Evolutionary conservation across 352 stramenopile genomes (phyloP).

Genomic region (Halophytophthora polymorphica): DNA sequence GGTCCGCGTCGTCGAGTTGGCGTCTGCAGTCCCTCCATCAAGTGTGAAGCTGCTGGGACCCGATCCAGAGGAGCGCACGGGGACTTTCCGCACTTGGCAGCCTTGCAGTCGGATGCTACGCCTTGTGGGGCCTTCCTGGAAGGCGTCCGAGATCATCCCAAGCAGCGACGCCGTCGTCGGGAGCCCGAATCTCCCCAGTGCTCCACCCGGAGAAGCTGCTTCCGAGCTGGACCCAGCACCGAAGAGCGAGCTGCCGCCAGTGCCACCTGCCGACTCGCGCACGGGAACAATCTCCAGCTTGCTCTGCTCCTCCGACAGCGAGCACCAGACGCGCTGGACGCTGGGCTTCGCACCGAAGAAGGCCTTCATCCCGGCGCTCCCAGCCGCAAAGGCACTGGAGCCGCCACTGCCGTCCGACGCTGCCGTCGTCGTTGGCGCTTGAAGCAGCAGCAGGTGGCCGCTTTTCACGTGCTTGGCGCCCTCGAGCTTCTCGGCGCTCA

Average conservation of each 20-base stretch:
- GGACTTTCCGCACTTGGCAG: conserved; percentile 41
- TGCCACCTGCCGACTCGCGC: conserved; percentile 9
- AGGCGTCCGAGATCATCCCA: conserved; percentile 49
- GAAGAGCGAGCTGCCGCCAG: not conserved
- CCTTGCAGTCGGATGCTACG: conserved; percentile 44
- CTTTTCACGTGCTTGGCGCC: conserved; percentile 36
- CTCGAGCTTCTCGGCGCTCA: conserved; percentile 66
- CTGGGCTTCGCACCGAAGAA: conserved; percentile 28
- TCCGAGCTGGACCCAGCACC: not conserved
- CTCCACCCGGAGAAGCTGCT: not conserved
- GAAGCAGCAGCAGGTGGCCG: conserved; percentile 48
- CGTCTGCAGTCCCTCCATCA: not conserved
- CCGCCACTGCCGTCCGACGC: conserved; percentile 4
- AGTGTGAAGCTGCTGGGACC: conserved; percentile 1
- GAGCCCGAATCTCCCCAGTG: conserved; percentile 37
- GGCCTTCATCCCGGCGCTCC: conserved; percentile 24
- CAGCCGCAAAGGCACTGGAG: no score
- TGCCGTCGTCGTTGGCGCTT: conserved; percentile 25
- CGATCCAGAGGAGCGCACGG: conserved; percentile 6
- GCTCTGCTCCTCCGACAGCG: conserved; percentile 55
- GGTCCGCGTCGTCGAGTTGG: not conserved
- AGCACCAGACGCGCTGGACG: conserved; percentile 44
- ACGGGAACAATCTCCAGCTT: conserved; percentile 50
- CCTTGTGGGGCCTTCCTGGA: conserved; percentile 25
- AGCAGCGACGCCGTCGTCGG: conserved; percentile 42